Percentiles rank a stretch among this genome's conserved stretches.
Evolutionary conservation across 768 basidiomycete genomes (phyloP).

Genomic region (Cystofilobasidium ferigula): DNA sequence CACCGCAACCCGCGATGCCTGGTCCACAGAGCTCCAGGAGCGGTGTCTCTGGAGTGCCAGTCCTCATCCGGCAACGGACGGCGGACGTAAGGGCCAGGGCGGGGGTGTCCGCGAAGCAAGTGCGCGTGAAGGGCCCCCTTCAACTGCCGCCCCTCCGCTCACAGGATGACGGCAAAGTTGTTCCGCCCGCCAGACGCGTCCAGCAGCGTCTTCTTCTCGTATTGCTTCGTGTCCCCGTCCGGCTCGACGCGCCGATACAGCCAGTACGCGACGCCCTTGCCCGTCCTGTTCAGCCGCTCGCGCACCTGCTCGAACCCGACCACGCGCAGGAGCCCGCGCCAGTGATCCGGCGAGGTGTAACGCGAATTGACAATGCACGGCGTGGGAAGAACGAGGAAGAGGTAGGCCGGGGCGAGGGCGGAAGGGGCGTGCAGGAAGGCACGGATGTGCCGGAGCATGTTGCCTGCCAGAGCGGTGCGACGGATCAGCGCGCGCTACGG

Average conservation of each 20-base stretch:
- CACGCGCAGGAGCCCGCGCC: slow-evolving; percentile 48
- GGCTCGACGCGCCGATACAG: slow-evolving; percentile 42
- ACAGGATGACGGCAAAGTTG: slow-evolving; percentile 58
- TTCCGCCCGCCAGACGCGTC: slow-evolving; percentile 43
- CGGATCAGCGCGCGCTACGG: background rate
- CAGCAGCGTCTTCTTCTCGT: slow-evolving; percentile 11
- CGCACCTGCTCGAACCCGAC: slow-evolving; percentile 57
- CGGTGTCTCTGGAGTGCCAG: too few relatives aligned
- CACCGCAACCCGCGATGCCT: too few relatives aligned
- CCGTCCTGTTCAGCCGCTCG: slow-evolving; percentile 53
- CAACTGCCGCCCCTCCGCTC: slow-evolving; percentile 14
- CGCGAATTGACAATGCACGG: slow-evolving; percentile 79
- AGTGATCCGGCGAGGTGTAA: slow-evolving; percentile 55
- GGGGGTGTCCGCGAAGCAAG: too few relatives aligned
- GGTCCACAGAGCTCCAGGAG: too few relatives aligned
- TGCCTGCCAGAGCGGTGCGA: slow-evolving; percentile 39
- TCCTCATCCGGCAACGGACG: too few relatives aligned
- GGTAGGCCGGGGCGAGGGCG: slow-evolving; percentile 30
- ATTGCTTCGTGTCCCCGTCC: background rate
- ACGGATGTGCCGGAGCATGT: slow-evolving; percentile 47
- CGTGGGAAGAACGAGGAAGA: slow-evolving; percentile 51
- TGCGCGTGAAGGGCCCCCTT: too few relatives aligned
- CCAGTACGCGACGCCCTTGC: slow-evolving; percentile 76
- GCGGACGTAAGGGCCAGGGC: too few relatives aligned
- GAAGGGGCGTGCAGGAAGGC: slow-evolving; percentile 32